Evolutionary conservation across 176 grass and related monocot species (phyloP), one percentile per base, ranked within the genome.

Genomic region (Alopecurus myosuroides): DNA sequence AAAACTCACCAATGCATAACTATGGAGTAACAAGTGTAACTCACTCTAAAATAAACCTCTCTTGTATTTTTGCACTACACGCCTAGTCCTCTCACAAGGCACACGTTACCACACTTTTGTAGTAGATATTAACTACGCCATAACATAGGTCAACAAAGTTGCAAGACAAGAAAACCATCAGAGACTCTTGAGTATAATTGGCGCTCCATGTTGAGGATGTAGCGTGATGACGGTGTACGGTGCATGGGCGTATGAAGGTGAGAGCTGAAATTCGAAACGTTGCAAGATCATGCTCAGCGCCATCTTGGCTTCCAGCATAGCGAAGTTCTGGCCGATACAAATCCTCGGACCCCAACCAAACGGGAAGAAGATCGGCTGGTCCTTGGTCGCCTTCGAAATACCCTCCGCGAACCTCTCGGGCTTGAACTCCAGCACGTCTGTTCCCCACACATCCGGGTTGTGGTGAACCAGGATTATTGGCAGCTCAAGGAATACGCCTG

Each of bases 251-350:
- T 94, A 94, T 0, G 85, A 86, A n/a, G 89, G 79, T 0, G 95
- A 94, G 1, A 90, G 62, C 39, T 87, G 79, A 42, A 95, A 92
- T 19, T 92, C 83, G 11, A 95, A 95, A 22, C 79, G 71, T 1
- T 90, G 93, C 41, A 98, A 85, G 33, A 98, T 93, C 82, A 85
- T 56, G 80, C 85, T 79, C 3, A 98, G 19, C 0, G 87, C 91
- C 91, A 93, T 70, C 80, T 98, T 98, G 14, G 91, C 93, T 46
- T 98, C 92, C 10, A 98, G 51, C 85, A 92, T 35, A 0, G 91
- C 85, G 20, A 98, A 98, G 87, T 81, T 95, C 60, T 98, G 95
- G 0, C 95, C 92, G 9, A 94, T 89, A 39, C 95, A 98, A 13
- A 94, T 91, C 63, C 90, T 84, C 3, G 88, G 92, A 0, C 95